A percentile compares a stretch with the other conserved stretches of the same genome.
Evolutionary conservation across 106 monocot genomes (phyloP).

Genomic region (Dendrobium huoshanense): DNA sequence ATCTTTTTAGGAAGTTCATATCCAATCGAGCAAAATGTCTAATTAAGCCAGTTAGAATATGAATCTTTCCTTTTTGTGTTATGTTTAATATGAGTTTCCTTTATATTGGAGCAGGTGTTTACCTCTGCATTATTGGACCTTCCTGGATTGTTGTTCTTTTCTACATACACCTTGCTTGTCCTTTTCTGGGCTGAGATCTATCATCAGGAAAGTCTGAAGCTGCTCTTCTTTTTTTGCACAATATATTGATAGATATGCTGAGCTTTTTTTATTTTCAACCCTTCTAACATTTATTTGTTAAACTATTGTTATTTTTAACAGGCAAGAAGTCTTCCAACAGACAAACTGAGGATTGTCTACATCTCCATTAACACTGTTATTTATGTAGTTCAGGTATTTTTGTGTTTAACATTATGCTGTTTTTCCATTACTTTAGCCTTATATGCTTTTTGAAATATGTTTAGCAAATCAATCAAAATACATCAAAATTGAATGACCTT

Average conservation of each 20-base stretch:
- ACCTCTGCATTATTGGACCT: slow-evolving; percentile 59
- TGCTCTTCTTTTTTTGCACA: background rate
- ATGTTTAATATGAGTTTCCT: background rate
- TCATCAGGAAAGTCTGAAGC: slow-evolving; percentile 53
- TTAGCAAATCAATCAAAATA: background rate
- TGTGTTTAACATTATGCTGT: background rate
- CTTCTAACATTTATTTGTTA: background rate
- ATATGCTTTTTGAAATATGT: background rate
- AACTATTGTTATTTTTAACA: slow-evolving; percentile 19
- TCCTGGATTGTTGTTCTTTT: slow-evolving; percentile 87
- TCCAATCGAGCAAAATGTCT: no score
- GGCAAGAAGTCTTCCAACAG: slow-evolving; percentile 76
- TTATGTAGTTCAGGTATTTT: slow-evolving; percentile 74
- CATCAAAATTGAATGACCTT: background rate
- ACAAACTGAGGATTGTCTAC: slow-evolving; percentile 68
- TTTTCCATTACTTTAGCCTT: background rate
- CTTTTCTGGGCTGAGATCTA: slow-evolving; percentile 99
- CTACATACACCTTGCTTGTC: slow-evolving; percentile 92
- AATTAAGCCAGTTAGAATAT: no score
- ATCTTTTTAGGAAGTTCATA: no score
- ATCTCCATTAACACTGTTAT: slow-evolving; percentile 54
- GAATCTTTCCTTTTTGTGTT: no score
- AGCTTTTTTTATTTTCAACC: background rate
- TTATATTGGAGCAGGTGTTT: slow-evolving; percentile 47
- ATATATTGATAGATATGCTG: background rate